A percentile compares a stretch with the other conserved stretches of the same genome.
These are phyloP conservation scores for Claviceps capensis DNA, from an alignment of 2,329 filamentous ascomycete species.

Conservation along the genomic window DNA sequence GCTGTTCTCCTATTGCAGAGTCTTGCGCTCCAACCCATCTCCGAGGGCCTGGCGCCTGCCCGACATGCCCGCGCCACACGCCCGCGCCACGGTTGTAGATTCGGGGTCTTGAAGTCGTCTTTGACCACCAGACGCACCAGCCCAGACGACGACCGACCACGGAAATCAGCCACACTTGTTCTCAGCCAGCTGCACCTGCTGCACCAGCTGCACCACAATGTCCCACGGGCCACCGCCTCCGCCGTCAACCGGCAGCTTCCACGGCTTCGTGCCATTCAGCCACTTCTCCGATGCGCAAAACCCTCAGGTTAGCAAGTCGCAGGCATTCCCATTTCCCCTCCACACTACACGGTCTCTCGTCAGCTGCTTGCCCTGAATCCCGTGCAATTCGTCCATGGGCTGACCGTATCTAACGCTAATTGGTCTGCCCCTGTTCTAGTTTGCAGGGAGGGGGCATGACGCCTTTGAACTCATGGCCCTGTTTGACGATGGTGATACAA, in stretches of 20 bases:
- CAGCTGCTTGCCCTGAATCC: neutral
- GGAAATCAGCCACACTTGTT: no score
- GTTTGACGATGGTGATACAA: constrained; percentile 22
- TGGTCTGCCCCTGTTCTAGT: neutral
- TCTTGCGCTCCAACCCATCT: neutral
- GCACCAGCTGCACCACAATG: constrained; percentile 2
- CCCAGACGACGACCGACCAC: no score
- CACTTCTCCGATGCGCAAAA: constrained; percentile 3
- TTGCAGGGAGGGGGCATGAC: constrained; percentile 14
- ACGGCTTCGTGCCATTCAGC: constrained; percentile 3
- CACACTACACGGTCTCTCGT: neutral
- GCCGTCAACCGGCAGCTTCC: constrained; percentile 3
- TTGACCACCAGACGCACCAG: no score
- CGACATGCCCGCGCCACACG: constrained; percentile 4
- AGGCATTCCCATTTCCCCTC: neutral
- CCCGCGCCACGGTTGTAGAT: constrained; percentile 1
- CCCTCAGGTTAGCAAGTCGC: constrained; percentile 2
- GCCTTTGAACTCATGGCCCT: constrained; percentile 28
- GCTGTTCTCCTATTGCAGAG: neutral
- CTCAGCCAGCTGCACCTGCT: no score
- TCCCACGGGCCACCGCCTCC: constrained; percentile 6
- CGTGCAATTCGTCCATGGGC: neutral
- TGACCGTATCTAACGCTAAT: neutral
- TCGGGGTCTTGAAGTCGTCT: neutral
- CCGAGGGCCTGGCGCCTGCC: constrained; percentile 2